Evolutionary conservation across 2,329 filamentous ascomycete genomes (phyloP).

Genomic region (Fusarium zealandicum): DNA sequence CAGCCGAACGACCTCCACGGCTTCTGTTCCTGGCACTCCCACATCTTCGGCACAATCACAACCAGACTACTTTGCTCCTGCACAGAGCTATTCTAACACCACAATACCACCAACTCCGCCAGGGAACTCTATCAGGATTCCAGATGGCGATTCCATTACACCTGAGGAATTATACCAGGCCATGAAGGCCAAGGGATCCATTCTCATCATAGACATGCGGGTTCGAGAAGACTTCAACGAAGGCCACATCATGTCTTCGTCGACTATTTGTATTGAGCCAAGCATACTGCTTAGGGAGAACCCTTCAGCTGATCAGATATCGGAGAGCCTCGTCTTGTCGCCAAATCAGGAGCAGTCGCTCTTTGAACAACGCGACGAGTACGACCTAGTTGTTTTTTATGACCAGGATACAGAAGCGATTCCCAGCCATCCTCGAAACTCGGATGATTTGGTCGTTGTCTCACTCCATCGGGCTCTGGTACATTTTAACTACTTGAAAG

Average conservation of each 20-base stretch:
- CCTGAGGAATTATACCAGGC: slow-evolving; percentile 75
- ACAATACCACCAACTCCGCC: slow-evolving; percentile 46
- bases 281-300: slow-evolving; percentile 73
- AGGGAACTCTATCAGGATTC: slow-evolving; percentile 55
- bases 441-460: slow-evolving; percentile 64
- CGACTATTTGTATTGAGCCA: slow-evolving; percentile 90
- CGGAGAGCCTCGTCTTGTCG: slow-evolving; percentile 73
- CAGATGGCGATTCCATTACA: slow-evolving; percentile 66
- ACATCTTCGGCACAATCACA: slow-evolving; percentile 41
- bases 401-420: slow-evolving; percentile 72
- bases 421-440: slow-evolving; percentile 42
- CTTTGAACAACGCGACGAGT: slow-evolving; percentile 76
- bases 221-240: slow-evolving; percentile 81
- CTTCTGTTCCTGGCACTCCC: slow-evolving; percentile 46
- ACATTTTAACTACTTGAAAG: slow-evolving; percentile 82
- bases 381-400: slow-evolving; percentile 90
- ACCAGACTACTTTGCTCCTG: slow-evolving; percentile 45
- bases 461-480: slow-evolving; percentile 80
- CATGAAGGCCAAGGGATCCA: slow-evolving; percentile 64
- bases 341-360: slow-evolving; percentile 76
- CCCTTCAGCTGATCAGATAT: slow-evolving; percentile 67
- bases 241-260: slow-evolving; percentile 85
- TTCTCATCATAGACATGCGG: slow-evolving; percentile 88
- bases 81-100: slow-evolving; percentile 39
- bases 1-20: slow-evolving; percentile 64